Conservation (phyloP, 169 alveolate genomes). For the Nephromyces sp. region DNA sequence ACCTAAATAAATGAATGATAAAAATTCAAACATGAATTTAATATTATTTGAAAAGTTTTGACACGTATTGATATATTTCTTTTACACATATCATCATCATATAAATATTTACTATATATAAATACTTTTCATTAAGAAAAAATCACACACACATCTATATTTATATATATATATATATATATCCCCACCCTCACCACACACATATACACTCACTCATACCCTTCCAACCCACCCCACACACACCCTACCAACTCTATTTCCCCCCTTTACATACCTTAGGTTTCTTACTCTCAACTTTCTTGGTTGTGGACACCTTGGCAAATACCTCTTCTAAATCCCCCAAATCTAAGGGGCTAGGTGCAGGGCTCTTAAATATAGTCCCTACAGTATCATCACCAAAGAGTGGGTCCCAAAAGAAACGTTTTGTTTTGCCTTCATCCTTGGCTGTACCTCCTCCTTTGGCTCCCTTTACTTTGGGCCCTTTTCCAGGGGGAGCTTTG, state of each 20-base stretch:
- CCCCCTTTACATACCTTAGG: constrained; percentile 43
- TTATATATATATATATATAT: not conserved
- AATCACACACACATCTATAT: not conserved
- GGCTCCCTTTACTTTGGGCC: constrained; percentile 18
- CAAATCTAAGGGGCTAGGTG: constrained; percentile 19
- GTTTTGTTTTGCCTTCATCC: constrained; percentile 66
- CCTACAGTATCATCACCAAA: constrained; percentile 72
- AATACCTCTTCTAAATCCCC: constrained; percentile 58
- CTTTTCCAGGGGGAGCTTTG: constrained; percentile 13
- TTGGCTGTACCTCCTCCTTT: constrained; percentile 22
- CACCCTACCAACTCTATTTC: not conserved
- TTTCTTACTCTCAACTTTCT: constrained; percentile 50
- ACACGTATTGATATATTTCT: not conserved
- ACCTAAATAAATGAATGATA: constrained; percentile 21
- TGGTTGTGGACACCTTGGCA: constrained; percentile 55
- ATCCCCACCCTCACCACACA: not conserved
- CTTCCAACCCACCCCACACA: not conserved
- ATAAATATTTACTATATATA: not conserved
- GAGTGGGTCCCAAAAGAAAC: constrained; percentile 79
- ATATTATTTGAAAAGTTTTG: not conserved
- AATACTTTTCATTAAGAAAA: not conserved
- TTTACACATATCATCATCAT: not conserved
- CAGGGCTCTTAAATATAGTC: constrained; percentile 55
- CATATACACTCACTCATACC: not conserved
- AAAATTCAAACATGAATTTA: not conserved